These are phyloP conservation scores for Saccharomyces hybrid DNA, from an alignment of 1,139 yeast genomes.

Conservation along the genomic window DNA sequence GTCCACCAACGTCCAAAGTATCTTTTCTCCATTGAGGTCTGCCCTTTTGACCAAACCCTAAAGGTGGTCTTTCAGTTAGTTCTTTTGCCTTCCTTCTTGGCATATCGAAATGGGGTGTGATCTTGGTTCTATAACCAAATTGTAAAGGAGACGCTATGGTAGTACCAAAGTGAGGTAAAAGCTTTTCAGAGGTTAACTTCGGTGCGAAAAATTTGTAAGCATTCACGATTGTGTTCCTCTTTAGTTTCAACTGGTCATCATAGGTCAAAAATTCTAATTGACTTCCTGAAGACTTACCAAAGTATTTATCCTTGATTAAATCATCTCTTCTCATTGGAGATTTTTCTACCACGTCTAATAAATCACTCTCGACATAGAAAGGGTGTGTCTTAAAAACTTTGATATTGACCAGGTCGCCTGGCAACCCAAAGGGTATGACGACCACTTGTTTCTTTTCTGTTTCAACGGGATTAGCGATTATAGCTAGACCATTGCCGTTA, in stretches of 20 bases:
- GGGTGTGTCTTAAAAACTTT: slow-evolving; percentile 76
- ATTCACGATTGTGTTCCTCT: slow-evolving; percentile 64
- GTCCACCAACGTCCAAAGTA: slow-evolving; percentile 39
- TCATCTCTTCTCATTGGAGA: slow-evolving; percentile 49
- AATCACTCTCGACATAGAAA: slow-evolving; percentile 65
- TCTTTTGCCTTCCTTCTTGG: slow-evolving; percentile 38
- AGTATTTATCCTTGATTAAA: slow-evolving; percentile 60
- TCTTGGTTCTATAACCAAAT: slow-evolving; percentile 76
- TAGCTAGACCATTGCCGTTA: slow-evolving; percentile 72
- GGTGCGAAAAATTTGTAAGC: slow-evolving; percentile 78
- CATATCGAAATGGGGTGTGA: slow-evolving; percentile 91
- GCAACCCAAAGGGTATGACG: slow-evolving; percentile 77
- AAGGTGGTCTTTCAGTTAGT: slow-evolving; percentile 46
- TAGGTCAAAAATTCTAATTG: slow-evolving; percentile 81
- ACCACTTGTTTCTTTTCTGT: slow-evolving; percentile 36
- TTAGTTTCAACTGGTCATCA: slow-evolving; percentile 61
- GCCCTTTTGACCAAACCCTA: slow-evolving; percentile 86
- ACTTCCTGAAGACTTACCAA: slow-evolving; percentile 83
- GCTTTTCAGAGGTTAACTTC: slow-evolving; percentile 33
- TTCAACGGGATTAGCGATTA: slow-evolving; percentile 51
- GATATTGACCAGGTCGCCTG: slow-evolving; percentile 71
- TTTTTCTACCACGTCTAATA: slow-evolving; percentile 43
- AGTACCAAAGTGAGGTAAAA: slow-evolving; percentile 51
- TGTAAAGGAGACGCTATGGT: slow-evolving; percentile 78
- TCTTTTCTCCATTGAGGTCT: slow-evolving; percentile 61